phyloP scores from a whole-genome alignment of 495 filamentous ascomycete genomes.

The Hypoxylon trugodes region DNA sequence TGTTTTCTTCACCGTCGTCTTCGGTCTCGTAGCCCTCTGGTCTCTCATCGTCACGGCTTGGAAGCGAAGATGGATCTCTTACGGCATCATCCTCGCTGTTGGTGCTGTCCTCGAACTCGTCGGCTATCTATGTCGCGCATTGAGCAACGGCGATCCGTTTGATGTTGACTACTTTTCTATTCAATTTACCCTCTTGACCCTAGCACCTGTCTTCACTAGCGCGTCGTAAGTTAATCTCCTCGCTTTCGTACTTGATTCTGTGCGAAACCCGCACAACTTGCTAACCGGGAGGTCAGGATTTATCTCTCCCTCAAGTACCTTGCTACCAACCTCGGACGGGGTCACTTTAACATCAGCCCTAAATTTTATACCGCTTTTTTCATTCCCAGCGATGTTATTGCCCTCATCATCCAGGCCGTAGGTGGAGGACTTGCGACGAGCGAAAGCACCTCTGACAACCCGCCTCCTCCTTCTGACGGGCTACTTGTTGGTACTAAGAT shows the following conservation, averaged over 20 bases:
- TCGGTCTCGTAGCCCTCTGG: neutral
- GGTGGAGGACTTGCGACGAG: slow-evolving; percentile 4
- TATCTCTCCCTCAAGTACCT: neutral
- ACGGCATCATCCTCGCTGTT: neutral
- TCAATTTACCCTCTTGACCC: slow-evolving; percentile 1
- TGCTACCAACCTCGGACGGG: neutral
- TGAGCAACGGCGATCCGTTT: neutral
- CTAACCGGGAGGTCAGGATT: neutral
- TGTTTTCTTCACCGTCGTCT: neutral
- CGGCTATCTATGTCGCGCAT: neutral
- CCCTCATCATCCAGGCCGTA: slow-evolving; percentile 1
- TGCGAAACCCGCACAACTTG: too few relatives aligned
- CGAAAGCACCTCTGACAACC: neutral
- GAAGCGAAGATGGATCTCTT: neutral
- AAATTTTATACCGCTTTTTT: slow-evolving; percentile 3
- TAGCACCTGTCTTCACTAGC: slow-evolving; percentile 1
- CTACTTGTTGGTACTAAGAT: slow-evolving; percentile 1
- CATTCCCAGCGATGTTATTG: neutral
- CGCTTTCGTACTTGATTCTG: too few relatives aligned
- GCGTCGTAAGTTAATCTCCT: neutral
- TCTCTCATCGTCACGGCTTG: neutral
- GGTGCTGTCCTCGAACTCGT: neutral
- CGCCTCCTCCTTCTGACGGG: neutral
- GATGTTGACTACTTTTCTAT: neutral
- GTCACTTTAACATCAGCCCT: neutral